phyloP scores from a whole-genome alignment of 2,329 filamentous ascomycete genomes.

The Colletotrichum gigasporum region DNA sequence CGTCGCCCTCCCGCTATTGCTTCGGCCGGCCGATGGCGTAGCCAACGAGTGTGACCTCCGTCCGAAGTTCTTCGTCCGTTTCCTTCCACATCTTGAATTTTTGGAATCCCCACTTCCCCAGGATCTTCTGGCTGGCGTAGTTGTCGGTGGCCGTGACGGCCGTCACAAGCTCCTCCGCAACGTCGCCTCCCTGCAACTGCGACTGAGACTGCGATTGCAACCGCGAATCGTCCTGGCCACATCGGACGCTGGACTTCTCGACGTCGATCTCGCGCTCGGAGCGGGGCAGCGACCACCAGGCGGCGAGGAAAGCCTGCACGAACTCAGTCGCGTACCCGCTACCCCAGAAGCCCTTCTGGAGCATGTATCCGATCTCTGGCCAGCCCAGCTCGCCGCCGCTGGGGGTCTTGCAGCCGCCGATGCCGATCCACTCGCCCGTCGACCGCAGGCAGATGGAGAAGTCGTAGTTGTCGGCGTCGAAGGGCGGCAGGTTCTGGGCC shows the following conservation, averaged over 20 bases:
- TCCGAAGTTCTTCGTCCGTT: conserved; percentile 30
- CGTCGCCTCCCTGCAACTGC: conserved; percentile 17
- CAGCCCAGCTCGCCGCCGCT: conserved; percentile 53
- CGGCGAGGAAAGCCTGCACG: conserved; percentile 53
- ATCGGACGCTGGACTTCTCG: conserved; percentile 46
- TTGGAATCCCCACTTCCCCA: conserved; percentile 65
- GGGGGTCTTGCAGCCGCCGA: conserved; percentile 55
- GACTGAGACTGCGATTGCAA: too few species aligned
- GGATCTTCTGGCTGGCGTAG: conserved; percentile 61
- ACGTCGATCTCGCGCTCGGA: conserved; percentile 54
- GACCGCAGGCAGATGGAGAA: conserved; percentile 59
- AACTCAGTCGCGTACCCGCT: conserved; percentile 67
- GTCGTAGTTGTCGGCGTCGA: conserved; percentile 64
- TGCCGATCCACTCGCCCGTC: conserved; percentile 61
- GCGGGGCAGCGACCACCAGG: conserved; percentile 61
- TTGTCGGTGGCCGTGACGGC: conserved; percentile 62
- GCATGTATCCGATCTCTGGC: conserved; percentile 69
- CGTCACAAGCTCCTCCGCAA: conserved; percentile 51
- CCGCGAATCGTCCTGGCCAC: too few species aligned
- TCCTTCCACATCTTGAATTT: conserved; percentile 51
- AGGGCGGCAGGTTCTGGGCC: conserved; percentile 53
- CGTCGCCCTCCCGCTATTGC: background rate
- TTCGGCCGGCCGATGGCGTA: conserved; percentile 8
- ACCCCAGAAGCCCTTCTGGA: conserved; percentile 63
- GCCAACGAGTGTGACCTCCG: conserved; percentile 4